A percentile compares a stretch with the other conserved stretches of the same genome.
Evolutionary conservation across 2,329 filamentous ascomycete genomes (phyloP).

Genomic region (Aspergillus melleus): DNA sequence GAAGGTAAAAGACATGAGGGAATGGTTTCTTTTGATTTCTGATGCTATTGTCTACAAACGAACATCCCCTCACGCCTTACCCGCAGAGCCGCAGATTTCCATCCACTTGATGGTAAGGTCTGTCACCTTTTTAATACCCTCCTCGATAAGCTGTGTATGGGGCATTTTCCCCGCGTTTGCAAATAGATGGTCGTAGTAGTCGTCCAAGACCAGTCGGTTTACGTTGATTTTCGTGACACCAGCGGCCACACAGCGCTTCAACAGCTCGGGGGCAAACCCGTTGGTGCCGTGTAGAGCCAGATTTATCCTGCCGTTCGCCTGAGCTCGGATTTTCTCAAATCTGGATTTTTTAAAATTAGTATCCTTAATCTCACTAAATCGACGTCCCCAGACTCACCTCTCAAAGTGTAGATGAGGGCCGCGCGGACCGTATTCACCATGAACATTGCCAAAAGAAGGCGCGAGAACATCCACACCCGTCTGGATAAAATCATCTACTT

Average conservation of each 20-base stretch:
- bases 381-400: too few species aligned
- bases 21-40: too few species aligned
- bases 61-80: slow-evolving; percentile 7
- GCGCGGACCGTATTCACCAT: slow-evolving; percentile 66
- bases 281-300: slow-evolving; percentile 58
- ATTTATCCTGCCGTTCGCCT: slow-evolving; percentile 48
- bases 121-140: slow-evolving; percentile 51
- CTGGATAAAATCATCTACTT: slow-evolving; percentile 66
- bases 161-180: slow-evolving; percentile 45
- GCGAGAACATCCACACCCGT: slow-evolving; percentile 71
- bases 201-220: slow-evolving; percentile 53
- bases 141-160: slow-evolving; percentile 53
- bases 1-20: too few species aligned
- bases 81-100: slow-evolving; percentile 41
- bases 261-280: slow-evolving; percentile 52
- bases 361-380: too few species aligned
- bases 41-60: too few species aligned
- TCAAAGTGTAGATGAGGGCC: slow-evolving; percentile 57
- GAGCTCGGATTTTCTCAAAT: slow-evolving; percentile 47
- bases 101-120: slow-evolving; percentile 53
- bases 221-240: slow-evolving; percentile 58
- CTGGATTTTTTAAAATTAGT: too few species aligned
- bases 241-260: slow-evolving; percentile 50
- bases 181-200: slow-evolving; percentile 41
- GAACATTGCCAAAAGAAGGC: slow-evolving; percentile 71